Evolutionary conservation across 345 rosid genomes (phyloP), one percentile per base, ranked within the genome.

Genomic region (Xanthoceras sorbifolium): DNA sequence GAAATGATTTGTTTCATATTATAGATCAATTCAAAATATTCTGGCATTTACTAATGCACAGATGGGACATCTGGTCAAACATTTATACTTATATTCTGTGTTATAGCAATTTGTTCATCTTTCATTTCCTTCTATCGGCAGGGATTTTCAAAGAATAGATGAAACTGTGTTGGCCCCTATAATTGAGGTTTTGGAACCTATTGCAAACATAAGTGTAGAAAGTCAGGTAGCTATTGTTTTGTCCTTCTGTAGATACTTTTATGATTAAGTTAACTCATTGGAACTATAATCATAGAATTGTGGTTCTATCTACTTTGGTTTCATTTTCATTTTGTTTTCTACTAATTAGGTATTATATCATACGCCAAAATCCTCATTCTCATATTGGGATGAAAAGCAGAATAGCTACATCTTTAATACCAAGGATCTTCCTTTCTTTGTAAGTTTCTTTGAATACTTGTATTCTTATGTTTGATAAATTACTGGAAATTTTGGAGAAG

Each of bases 401-500:
- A 79, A 82, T 80, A 87, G 97, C 87, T 74, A 90, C 81, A 79
- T 91, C 84, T 90, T 90, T 67, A 85, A 84, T 71, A 87, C 87
- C 64, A 86, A 87, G 46, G 98, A 96, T 80, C 94, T 96, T 82
- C 97, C 98, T 60, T 92, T 96, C 89, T 92, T 96, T 86, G 99
- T 96, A 91, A 9, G 92, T 67, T 77, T 72, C 80, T 84, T 76
- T 63, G 7, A 64, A 54, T 76, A 72, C 20, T 50, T 54, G 32
- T 66, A 63, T 64, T 32, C 22, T 59, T 57, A 23, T 60, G 36
- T 72, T 78, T 70, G 57, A 25, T 71, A 50, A 50, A 57, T 59
- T 69, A 71, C 44, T 52, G 42, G 32, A 38, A 31, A 62, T 46
- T 71, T 54, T 11, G 15, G 44, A 36, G 61, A 68, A 65, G 1